Evolutionary conservation across 768 basidiomycete species (phyloP).

Genomic region (Phaeolepiota aurea): DNA sequence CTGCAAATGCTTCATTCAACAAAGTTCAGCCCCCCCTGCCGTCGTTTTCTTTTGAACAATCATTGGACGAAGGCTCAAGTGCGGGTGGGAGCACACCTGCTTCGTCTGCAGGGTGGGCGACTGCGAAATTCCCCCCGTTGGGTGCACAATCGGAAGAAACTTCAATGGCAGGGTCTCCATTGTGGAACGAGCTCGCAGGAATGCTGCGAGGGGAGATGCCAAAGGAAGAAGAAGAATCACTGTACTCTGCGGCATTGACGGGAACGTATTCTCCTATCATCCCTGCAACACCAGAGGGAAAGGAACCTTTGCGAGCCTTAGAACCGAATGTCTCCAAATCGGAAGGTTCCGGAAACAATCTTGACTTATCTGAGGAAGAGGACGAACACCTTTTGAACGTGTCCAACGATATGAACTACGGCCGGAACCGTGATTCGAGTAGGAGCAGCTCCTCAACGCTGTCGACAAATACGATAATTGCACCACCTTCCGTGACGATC

Average conservation of each 20-base stretch:
- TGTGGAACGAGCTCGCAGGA: conserved; percentile 11
- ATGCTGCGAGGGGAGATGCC: conserved; percentile 15
- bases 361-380: conserved; percentile 3
- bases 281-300: conserved; percentile 13
- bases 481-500: conserved; percentile 25
- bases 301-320: background rate
- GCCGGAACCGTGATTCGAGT: conserved; percentile 33
- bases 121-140: background rate
- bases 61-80: background rate
- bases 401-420: conserved; percentile 7
- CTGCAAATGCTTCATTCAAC: no score
- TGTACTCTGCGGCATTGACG: conserved; percentile 16
- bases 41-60: background rate
- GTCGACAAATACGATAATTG: conserved; percentile 34
- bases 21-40: background rate
- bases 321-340: background rate
- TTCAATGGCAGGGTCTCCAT: conserved; percentile 5
- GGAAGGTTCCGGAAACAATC: no score
- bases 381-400: conserved; percentile 9
- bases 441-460: conserved; percentile 38
- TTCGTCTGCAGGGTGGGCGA: background rate
- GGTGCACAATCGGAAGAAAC: conserved; percentile 3
- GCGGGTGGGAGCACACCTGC: background rate
- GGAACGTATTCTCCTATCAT: conserved; percentile 16
- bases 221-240: conserved; percentile 4